Evolutionary conservation across 2,329 filamentous ascomycete genomes (phyloP), one percentile per base, ranked within the genome.

Genomic region (Penicillium polonicum): DNA sequence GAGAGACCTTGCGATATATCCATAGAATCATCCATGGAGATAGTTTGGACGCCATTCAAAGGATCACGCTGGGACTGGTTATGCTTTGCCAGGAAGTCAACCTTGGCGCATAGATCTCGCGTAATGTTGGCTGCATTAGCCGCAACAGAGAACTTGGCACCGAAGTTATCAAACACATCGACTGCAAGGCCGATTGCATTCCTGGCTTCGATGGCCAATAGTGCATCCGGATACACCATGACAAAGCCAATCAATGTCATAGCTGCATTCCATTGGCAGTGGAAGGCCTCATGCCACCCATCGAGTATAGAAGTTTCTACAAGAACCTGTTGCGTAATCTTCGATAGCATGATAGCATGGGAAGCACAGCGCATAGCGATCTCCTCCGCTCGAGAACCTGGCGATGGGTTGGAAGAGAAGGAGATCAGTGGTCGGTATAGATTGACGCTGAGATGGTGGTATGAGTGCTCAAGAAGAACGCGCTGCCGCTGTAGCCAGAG

Each of bases 401-500:
- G 42, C 2, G 44, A 25, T 27, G 55, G 45, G 5, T 54, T 27
- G 13, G 57, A 39, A 6, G 41, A 60, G 39, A 78, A 79, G 31
- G 67, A 70, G 53, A 80, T 75, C 42, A 78, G 74, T 0, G 76
- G 73, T 5, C 77, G 73, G 59, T 75, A 76, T 9, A 78, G 64
- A 57, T 72, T 75, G 44, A 72, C 67, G 48, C 59, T 61, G 2
- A 79, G 61, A 44, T 74, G 71, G 56, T 79, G 77, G 60, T 79
- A 79, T 15, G 74, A 55, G 5, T 78, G 59, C 57, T 79, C 77
- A 12, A 79, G 67, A 15, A 77, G 68, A 0, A 80, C 51, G 1
- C 76, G 75, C 55, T 80, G 76, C 4, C 74, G 72, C 52, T 78
- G 76, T 3, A 79, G 61, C 76, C 76, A 79, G 3, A 68, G 53